Percentiles rank a stretch among this genome's conserved stretches.
These are phyloP conservation scores for Kalmanozyma brasiliensis DNA, from an alignment of 1,284 basidiomycete genomes.

Conservation along the genomic window DNA sequence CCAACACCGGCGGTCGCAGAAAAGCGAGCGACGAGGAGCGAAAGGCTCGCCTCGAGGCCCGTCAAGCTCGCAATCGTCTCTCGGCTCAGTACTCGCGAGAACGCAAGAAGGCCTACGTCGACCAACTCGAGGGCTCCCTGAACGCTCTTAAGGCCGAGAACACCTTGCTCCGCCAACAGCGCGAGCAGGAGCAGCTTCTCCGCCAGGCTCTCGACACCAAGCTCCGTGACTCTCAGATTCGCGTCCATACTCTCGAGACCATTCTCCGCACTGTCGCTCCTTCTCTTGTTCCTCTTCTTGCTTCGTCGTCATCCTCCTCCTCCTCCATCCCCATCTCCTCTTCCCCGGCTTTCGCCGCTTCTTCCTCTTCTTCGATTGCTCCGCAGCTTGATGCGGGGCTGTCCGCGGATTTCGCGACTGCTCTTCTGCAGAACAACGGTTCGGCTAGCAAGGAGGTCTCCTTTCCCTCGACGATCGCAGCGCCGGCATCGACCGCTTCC, in stretches of 20 bases:
- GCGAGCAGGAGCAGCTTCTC: conserved; percentile 23
- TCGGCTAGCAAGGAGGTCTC: conserved; percentile 30
- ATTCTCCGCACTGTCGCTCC: conserved; percentile 45
- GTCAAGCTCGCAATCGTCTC: conserved; percentile 65
- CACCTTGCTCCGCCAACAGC: conserved; percentile 23
- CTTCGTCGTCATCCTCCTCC: conserved; percentile 26
- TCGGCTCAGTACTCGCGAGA: conserved; percentile 65
- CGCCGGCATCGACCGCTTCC: conserved; percentile 55
- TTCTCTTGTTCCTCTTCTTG: conserved; percentile 29
- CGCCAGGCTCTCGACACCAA: conserved; percentile 39
- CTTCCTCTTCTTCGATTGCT: conserved; percentile 27
- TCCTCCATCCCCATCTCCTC: conserved; percentile 14
- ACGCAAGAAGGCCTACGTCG: conserved; percentile 63
- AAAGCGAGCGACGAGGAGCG: conserved; percentile 60
- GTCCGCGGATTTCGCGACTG: conserved; percentile 28
- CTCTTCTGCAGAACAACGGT: conserved; percentile 31
- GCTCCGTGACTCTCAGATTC: conserved; percentile 44
- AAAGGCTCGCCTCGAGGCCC: conserved; percentile 60
- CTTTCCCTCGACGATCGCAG: conserved; percentile 48
- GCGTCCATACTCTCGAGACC: conserved; percentile 50
- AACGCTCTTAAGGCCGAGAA: conserved; percentile 51
- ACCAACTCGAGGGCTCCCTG: conserved; percentile 55
- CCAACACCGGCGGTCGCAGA: conserved; percentile 22
- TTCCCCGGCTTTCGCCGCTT: conserved; percentile 22
- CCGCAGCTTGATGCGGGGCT: conserved; percentile 30